A percentile compares a stretch with the other conserved stretches of the same genome.
Conservation (phyloP, 2,329 filamentous ascomycete species). For the Ramularia collo-cygni region DNA sequence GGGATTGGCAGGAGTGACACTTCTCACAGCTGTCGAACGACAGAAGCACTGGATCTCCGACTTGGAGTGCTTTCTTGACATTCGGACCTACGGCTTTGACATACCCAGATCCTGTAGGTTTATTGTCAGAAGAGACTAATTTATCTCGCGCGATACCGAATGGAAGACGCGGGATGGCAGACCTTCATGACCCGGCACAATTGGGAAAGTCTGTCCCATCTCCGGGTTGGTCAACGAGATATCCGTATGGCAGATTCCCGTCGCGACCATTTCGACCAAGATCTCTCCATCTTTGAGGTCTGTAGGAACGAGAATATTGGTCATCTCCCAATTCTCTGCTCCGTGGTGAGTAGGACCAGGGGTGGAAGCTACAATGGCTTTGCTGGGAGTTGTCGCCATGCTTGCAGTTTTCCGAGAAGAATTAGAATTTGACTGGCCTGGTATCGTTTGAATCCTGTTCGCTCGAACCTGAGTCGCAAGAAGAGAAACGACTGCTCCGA, state of each 20-base stretch:
- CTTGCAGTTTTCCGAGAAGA: no score
- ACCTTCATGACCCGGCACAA: conserved; percentile 22
- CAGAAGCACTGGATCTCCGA: conserved; percentile 21
- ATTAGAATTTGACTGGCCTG: no score
- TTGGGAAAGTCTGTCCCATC: conserved; percentile 19
- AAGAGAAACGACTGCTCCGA: no score
- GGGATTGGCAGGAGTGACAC: conserved; percentile 16
- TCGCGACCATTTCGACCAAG: conserved; percentile 22
- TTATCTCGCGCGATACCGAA: not conserved
- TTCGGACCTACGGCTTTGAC: conserved; percentile 37
- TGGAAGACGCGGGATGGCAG: conserved; percentile 2
- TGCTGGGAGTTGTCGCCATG: conserved; percentile 3
- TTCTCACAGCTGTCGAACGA: conserved; percentile 18
- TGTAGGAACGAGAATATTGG: conserved; percentile 15
- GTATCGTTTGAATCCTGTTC: no score
- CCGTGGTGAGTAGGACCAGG: conserved; percentile 9
- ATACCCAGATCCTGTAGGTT: conserved; percentile 34
- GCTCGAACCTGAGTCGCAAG: no score
- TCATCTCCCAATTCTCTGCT: conserved; percentile 15
- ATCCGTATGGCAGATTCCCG: conserved; percentile 25
- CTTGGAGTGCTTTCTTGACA: conserved; percentile 20
- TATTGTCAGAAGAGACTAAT: conserved; percentile 2
- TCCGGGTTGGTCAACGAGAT: conserved; percentile 9
- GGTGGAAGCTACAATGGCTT: conserved; percentile 16
- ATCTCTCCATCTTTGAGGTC: conserved; percentile 18